A percentile compares a stretch with the other conserved stretches of the same genome.
Evolutionary conservation across 2,329 filamentous ascomycete genomes (phyloP).

Genomic region (Penicillium paneum): DNA sequence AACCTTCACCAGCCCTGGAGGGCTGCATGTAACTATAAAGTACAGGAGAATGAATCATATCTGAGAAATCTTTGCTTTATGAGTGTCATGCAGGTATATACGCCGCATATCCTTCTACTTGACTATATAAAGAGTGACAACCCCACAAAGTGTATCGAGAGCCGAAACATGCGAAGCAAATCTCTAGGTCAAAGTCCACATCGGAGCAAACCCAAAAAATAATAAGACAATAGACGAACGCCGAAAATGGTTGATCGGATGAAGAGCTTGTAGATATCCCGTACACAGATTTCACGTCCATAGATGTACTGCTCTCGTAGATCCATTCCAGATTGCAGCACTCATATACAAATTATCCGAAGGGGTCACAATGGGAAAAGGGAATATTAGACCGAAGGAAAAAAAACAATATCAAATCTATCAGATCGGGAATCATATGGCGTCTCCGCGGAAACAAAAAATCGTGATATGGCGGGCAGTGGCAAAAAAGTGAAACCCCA

Average conservation of each 20-base stretch:
- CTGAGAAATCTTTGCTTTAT: background rate
- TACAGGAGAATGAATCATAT: background rate
- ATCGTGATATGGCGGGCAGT: slow-evolving; percentile 6
- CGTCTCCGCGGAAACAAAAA: slow-evolving; percentile 14
- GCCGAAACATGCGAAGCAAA: background rate
- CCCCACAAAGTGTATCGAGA: background rate
- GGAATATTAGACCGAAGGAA: background rate
- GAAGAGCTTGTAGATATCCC: background rate
- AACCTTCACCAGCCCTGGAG: no score
- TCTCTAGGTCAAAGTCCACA: background rate
- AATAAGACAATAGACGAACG: background rate
- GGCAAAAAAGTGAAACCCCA: slow-evolving; percentile 2
- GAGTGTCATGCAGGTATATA: background rate
- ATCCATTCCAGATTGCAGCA: slow-evolving; percentile 15
- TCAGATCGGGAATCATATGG: slow-evolving; percentile 21
- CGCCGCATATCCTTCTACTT: background rate
- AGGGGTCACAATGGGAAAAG: background rate
- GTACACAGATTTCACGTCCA: background rate
- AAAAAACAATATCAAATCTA: slow-evolving; percentile 12
- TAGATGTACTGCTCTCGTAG: slow-evolving; percentile 15
- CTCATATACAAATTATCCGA: slow-evolving; percentile 10
- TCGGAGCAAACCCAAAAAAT: background rate
- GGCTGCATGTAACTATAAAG: no score
- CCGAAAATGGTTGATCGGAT: slow-evolving; percentile 4
- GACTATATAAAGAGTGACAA: background rate